Conservation (phyloP, 257 asterid genomes). For the Anisodus acutangulus region DNA sequence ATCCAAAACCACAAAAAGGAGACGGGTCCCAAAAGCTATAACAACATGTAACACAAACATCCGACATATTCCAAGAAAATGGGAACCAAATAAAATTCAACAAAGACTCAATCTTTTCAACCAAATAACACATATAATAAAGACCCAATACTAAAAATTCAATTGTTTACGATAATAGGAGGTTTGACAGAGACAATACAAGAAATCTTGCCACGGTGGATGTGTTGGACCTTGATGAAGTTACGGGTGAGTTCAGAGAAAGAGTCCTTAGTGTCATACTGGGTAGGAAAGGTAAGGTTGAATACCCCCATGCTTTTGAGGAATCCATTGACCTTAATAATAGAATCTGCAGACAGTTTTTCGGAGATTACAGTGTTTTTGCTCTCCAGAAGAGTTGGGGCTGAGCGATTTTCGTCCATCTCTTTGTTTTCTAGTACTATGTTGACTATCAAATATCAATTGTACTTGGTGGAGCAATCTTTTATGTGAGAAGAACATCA, state of each 20-base stretch:
- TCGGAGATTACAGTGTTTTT: constrained; percentile 28
- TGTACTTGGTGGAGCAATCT: background rate
- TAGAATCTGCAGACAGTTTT: constrained; percentile 35
- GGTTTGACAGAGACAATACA: constrained; percentile 64
- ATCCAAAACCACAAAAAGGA: background rate
- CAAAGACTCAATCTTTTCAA: constrained; percentile 9
- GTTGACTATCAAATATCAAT: background rate
- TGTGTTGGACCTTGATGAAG: constrained; percentile 54
- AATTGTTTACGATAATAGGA: constrained; percentile 57
- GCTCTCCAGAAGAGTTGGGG: constrained; percentile 5
- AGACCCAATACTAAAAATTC: background rate
- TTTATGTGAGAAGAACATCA: background rate
- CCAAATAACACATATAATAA: background rate
- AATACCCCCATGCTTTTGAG: constrained; percentile 36
- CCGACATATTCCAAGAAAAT: background rate
- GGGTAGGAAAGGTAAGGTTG: constrained; percentile 43
- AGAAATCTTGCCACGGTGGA: constrained; percentile 69
- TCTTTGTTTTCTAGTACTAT: background rate
- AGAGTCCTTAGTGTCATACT: constrained; percentile 52
- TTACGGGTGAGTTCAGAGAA: constrained; percentile 63
- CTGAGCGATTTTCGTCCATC: constrained; percentile 1
- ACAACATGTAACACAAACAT: background rate
- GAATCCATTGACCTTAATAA: constrained; percentile 30
- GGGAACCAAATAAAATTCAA: background rate
- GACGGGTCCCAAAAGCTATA: background rate